Conservation (phyloP, 768 basidiomycete genomes). For the Ramaria rubella region DNA sequence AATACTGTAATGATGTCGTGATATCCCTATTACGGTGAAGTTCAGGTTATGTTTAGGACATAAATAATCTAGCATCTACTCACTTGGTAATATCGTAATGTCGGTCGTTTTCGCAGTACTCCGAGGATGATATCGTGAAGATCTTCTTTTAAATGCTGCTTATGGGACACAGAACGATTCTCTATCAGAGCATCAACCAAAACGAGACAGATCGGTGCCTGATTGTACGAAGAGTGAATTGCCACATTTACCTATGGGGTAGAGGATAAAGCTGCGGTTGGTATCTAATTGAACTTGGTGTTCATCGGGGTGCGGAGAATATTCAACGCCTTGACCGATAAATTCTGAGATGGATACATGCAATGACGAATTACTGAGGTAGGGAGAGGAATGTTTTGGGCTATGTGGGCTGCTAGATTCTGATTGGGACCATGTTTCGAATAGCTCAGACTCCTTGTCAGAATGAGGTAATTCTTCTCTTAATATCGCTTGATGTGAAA, state of each 20-base stretch:
- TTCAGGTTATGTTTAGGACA: background rate
- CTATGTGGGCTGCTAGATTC: background rate
- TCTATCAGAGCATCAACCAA: background rate
- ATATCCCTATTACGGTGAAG: constrained; percentile 55
- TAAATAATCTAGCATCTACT: constrained; percentile 2
- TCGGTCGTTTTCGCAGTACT: constrained; percentile 65
- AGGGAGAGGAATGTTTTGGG: background rate
- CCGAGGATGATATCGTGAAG: constrained; percentile 69
- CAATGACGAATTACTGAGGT: background rate
- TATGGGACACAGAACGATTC: constrained; percentile 24
- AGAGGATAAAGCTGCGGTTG: constrained; percentile 87
- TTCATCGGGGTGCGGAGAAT: constrained; percentile 61
- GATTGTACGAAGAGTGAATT: background rate
- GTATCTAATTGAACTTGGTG: constrained; percentile 85
- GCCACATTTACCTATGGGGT: constrained; percentile 70
- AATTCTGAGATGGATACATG: background rate
- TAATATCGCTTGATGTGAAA: constrained; percentile 2
- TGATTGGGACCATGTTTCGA: background rate
- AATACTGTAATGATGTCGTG: constrained; percentile 89
- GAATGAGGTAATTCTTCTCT: background rate
- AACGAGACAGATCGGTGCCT: constrained; percentile 11
- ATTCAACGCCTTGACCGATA: background rate
- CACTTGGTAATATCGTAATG: constrained; percentile 80
- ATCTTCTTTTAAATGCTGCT: constrained; percentile 53
- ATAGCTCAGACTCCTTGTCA: background rate